Percentiles rank a stretch among this genome's conserved stretches.
These are phyloP conservation scores for Mycena sanguinolenta DNA, from an alignment of 768 basidiomycete genomes.

Conservation along the genomic window DNA sequence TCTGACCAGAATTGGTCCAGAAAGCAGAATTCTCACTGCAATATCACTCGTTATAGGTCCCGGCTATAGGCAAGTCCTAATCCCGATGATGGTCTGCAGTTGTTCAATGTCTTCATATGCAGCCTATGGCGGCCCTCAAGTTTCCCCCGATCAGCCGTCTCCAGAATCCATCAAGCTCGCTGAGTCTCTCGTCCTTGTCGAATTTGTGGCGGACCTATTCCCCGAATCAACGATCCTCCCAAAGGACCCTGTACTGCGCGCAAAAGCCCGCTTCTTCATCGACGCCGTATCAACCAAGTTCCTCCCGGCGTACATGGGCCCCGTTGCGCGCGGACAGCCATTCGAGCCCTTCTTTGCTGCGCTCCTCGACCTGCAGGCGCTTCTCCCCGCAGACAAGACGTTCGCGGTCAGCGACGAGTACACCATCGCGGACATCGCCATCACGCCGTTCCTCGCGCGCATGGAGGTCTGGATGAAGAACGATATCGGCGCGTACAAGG, in stretches of 20 bases:
- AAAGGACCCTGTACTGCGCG: constrained; percentile 66
- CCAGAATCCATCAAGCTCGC: constrained; percentile 71
- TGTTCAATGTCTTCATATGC: constrained; percentile 50
- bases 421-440: constrained; percentile 74
- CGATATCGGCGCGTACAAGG: constrained; percentile 65
- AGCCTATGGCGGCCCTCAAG: constrained; percentile 73
- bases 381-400: constrained; percentile 60
- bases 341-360: constrained; percentile 56
- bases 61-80: constrained; percentile 14
- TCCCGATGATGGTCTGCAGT: too few relatives aligned
- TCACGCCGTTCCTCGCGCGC: constrained; percentile 74
- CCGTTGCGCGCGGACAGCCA: constrained; percentile 55
- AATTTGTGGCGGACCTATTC: constrained; percentile 75
- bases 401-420: constrained; percentile 62
- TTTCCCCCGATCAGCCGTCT: constrained; percentile 68
- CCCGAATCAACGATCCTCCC: constrained; percentile 65
- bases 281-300: constrained; percentile 65
- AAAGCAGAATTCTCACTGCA: not conserved
- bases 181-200: constrained; percentile 75
- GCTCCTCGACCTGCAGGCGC: constrained; percentile 61
- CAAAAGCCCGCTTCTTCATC: constrained; percentile 74
- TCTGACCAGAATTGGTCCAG: too few relatives aligned
- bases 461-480: constrained; percentile 58
- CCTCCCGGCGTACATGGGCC: constrained; percentile 52
- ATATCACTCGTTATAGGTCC: too few relatives aligned